These are phyloP conservation scores for Sporothrix protearum DNA, from an alignment of 2,329 filamentous ascomycete species.

Conservation along the genomic window DNA sequence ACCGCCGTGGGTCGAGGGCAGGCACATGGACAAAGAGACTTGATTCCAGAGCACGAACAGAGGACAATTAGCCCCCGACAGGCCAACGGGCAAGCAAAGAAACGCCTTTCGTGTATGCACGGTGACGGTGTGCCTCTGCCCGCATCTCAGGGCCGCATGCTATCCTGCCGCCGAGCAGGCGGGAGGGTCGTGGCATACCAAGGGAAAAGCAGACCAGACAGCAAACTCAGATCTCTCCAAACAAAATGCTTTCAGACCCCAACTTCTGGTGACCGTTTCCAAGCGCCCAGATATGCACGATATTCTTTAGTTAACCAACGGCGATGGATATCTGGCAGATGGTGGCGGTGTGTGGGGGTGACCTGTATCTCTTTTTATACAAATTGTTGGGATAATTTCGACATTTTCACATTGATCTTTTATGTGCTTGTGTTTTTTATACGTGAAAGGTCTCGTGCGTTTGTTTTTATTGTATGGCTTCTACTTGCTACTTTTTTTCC, in stretches of 20 bases:
- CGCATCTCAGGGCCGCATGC: neutral
- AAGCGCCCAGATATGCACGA: neutral
- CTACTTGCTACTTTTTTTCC: neutral
- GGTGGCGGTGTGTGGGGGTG: neutral
- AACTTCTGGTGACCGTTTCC: neutral
- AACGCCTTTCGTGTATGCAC: neutral
- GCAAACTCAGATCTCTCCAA: neutral
- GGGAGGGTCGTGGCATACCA: neutral
- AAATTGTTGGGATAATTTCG: neutral
- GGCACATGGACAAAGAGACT: neutral
- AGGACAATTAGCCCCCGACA: neutral
- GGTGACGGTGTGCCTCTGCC: neutral
- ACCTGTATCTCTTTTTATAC: neutral
- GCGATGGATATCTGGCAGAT: neutral
- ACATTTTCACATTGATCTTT: neutral
- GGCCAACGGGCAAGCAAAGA: neutral
- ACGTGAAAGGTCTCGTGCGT: neutral
- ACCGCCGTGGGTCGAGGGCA: neutral
- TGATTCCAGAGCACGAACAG: neutral
- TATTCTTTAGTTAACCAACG: neutral
- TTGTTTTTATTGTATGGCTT: neutral
- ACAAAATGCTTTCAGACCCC: neutral
- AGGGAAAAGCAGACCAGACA: neutral
- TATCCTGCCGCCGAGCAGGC: neutral
- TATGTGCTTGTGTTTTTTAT: neutral